A percentile compares a stretch with the other conserved stretches of the same genome.
Conservation (phyloP, 2,329 filamentous ascomycete genomes). For the Rachicladosporium sp. region DNA sequence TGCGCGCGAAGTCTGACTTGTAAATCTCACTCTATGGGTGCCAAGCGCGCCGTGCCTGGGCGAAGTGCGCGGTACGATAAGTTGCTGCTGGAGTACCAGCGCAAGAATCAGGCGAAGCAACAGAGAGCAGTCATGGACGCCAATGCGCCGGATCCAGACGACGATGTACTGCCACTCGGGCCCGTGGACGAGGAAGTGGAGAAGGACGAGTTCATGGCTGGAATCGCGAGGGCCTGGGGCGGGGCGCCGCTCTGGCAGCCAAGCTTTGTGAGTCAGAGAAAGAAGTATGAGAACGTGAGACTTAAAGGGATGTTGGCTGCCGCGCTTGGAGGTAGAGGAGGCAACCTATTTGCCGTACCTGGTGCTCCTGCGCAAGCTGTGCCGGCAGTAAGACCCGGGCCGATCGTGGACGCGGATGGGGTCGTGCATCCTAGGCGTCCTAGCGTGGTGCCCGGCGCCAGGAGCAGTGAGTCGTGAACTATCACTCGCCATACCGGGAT, state of each 20-base stretch:
- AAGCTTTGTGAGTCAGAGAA: constrained; percentile 35
- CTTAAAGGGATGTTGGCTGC: constrained; percentile 52
- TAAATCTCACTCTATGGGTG: constrained; percentile 88
- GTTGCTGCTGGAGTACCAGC: constrained; percentile 56
- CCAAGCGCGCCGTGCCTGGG: constrained; percentile 74
- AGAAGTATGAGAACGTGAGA: constrained; percentile 49
- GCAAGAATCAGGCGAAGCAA: constrained; percentile 97
- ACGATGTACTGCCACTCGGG: constrained; percentile 59
- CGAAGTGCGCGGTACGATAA: constrained; percentile 82
- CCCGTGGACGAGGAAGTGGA: constrained; percentile 93
- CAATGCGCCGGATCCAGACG: constrained; percentile 67
- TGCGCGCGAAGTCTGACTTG: constrained; percentile 81
- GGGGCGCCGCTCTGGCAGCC: constrained; percentile 67
- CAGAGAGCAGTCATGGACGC: constrained; percentile 94
- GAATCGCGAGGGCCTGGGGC: constrained; percentile 53
- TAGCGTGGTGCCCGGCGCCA: constrained; percentile 13
- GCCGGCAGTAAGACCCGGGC: constrained; percentile 6
- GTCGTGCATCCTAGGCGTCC: constrained; percentile 11
- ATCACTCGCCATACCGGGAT: no score
- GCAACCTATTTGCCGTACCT: constrained; percentile 6
- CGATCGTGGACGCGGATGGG: constrained; percentile 10
- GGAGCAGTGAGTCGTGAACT: constrained; percentile 3
- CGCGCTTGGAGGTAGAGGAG: constrained; percentile 36
- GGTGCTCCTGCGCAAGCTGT: constrained; percentile 4
- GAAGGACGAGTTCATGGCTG: constrained; percentile 74